Percentiles rank a stretch among this genome's conserved stretches.
These are phyloP conservation scores for Hevea brasiliensis DNA, from an alignment of 345 rosid species.

Conservation along the genomic window DNA sequence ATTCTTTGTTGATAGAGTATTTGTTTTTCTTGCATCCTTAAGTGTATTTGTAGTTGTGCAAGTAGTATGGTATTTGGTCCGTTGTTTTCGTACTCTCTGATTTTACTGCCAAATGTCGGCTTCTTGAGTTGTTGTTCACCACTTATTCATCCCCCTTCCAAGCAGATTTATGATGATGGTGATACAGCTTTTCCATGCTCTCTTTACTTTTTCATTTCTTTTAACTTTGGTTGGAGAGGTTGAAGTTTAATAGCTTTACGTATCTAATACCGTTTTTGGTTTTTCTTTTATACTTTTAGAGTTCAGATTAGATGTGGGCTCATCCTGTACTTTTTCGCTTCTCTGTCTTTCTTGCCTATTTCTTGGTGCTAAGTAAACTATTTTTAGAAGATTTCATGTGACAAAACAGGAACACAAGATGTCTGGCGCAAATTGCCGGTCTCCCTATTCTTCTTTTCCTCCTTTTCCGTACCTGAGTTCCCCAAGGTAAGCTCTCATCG, in stretches of 20 bases:
- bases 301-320: conserved; percentile 1
- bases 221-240: too few relatives aligned
- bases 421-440: conserved; percentile 47
- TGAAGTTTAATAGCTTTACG: background rate
- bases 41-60: conserved; percentile 11
- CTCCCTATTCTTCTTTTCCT: conserved; percentile 45
- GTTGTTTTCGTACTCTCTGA: conserved; percentile 11
- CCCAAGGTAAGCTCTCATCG: conserved; percentile 30
- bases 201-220: too few relatives aligned
- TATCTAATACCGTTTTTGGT: too few relatives aligned
- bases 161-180: conserved; percentile 4
- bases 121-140: conserved; percentile 24
- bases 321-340: background rate
- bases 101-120: conserved; percentile 23
- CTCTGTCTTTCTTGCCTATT: conserved; percentile 6
- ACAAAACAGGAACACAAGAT: conserved; percentile 25
- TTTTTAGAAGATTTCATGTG: background rate
- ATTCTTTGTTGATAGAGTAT: background rate
- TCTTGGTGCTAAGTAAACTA: background rate
- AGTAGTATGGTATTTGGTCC: conserved; percentile 14
- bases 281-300: too few relatives aligned
- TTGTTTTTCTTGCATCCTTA: background rate
- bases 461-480: conserved; percentile 29
- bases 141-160: conserved; percentile 3
- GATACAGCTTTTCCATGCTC: background rate